phyloP scores from a whole-genome alignment of 768 basidiomycete genomes.

The Lyophyllum shimeji region DNA sequence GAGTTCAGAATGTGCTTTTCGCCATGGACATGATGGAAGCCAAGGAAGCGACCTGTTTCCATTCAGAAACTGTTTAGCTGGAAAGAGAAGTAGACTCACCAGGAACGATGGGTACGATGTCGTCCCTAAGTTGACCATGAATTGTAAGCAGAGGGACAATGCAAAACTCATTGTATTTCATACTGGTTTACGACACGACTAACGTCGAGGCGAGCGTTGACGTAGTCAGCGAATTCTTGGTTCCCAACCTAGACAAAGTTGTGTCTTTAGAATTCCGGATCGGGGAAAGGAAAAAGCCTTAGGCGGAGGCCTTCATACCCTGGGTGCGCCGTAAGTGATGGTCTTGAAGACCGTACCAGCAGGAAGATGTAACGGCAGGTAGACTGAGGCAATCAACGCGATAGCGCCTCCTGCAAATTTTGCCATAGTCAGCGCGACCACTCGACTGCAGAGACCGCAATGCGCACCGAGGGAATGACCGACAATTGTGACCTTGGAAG shows the following conservation, averaged over 20 bases:
- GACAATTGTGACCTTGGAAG: conserved; percentile 41
- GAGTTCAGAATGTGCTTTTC: conserved; percentile 36
- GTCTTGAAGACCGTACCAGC: conserved; percentile 17
- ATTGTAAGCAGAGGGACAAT: neutral
- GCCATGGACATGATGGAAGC: conserved; percentile 45
- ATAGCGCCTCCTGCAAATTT: conserved; percentile 19
- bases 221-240: conserved; percentile 57
- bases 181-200: conserved; percentile 58
- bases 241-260: conserved; percentile 40
- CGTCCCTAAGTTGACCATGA: conserved; percentile 25
- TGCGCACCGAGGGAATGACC: conserved; percentile 38
- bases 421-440: neutral
- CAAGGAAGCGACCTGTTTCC: conserved; percentile 32
- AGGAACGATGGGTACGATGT: conserved; percentile 39
- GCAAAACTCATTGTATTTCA: conserved; percentile 1
- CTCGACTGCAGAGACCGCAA: neutral
- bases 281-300: neutral
- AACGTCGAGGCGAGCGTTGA: conserved; percentile 43
- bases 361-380: conserved; percentile 23
- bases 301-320: conserved; percentile 9
- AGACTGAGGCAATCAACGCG: conserved; percentile 25
- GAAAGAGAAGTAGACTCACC: conserved; percentile 19
- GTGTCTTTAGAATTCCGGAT: neutral
- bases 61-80: neutral
- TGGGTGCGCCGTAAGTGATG: conserved; percentile 22